A percentile compares a stretch with the other conserved stretches of the same genome.
Conservation (phyloP, 441 rosid species). For the Gossypium aridum region DNA sequence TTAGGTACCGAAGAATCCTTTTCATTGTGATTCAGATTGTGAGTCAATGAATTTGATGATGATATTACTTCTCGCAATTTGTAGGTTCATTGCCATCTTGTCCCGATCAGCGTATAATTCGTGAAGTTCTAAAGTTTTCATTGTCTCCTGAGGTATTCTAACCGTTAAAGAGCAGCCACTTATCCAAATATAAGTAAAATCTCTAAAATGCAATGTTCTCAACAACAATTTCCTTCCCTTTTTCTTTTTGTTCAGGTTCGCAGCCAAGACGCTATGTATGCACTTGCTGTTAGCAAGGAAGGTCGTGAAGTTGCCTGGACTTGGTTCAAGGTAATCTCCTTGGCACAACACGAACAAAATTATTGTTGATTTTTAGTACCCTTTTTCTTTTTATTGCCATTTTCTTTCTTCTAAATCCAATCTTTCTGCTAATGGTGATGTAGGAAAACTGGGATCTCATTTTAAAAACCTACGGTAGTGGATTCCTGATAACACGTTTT, state of each 20-base stretch:
- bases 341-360: neutral
- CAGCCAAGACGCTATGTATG: constrained; percentile 59
- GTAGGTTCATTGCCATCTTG: constrained; percentile 74
- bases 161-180: neutral
- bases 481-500: constrained; percentile 68
- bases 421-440: constrained; percentile 7
- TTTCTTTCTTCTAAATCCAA: neutral
- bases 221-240: constrained; percentile 2
- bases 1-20: constrained; percentile 38
- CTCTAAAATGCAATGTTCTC: neutral
- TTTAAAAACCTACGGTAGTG: constrained; percentile 61
- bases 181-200: neutral
- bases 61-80: constrained; percentile 1
- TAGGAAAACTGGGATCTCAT: constrained; percentile 85
- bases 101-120: constrained; percentile 52
- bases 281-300: constrained; percentile 44
- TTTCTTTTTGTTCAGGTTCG: constrained; percentile 51
- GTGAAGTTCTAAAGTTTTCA: constrained; percentile 69
- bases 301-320: constrained; percentile 73
- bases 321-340: constrained; percentile 50
- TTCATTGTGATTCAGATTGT: neutral
- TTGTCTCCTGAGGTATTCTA: constrained; percentile 69
- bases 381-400: neutral
- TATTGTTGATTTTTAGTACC: neutral
- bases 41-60: neutral